These are phyloP conservation scores for Neurospora discreta DNA, from an alignment of 495 filamentous ascomycete species.

Conservation along the genomic window DNA sequence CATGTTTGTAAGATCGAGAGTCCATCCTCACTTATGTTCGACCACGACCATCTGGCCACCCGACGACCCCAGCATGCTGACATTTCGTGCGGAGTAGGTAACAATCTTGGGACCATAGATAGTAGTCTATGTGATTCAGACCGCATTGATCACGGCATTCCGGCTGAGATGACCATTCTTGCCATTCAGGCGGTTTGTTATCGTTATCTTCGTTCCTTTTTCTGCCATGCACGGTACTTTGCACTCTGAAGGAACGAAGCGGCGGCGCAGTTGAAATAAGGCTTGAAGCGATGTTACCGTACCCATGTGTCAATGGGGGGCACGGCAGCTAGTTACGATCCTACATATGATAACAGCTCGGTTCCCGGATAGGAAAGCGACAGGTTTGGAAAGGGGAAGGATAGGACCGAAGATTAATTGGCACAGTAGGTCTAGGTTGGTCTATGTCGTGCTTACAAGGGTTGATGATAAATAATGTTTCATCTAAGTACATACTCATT, in stretches of 20 bases:
- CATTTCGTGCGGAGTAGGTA: not conserved
- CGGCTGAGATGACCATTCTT: too few relatives aligned
- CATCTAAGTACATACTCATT: not conserved
- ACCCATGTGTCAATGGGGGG: not conserved
- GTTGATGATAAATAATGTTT: not conserved
- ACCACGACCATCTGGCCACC: not conserved
- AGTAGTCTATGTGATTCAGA: too few relatives aligned
- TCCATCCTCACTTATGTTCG: not conserved
- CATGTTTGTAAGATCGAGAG: not conserved
- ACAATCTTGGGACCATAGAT: not conserved
- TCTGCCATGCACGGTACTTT: too few relatives aligned
- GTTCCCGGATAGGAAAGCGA: not conserved
- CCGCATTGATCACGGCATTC: too few relatives aligned
- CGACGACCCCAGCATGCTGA: not conserved
- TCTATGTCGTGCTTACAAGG: not conserved
- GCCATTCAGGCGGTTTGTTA: too few relatives aligned
- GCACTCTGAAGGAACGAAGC: not conserved
- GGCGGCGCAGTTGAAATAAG: not conserved
- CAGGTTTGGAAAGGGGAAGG: not conserved
- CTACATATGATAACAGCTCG: not conserved
- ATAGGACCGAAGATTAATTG: not conserved
- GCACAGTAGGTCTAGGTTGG: not conserved
- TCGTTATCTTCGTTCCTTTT: too few relatives aligned
- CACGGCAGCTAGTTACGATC: not conserved
- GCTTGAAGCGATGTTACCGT: not conserved